Evolutionary conservation across 2,329 filamentous ascomycete genomes (phyloP), one percentile per base, ranked within the genome.

Genomic region (Phialocephala sp.): DNA sequence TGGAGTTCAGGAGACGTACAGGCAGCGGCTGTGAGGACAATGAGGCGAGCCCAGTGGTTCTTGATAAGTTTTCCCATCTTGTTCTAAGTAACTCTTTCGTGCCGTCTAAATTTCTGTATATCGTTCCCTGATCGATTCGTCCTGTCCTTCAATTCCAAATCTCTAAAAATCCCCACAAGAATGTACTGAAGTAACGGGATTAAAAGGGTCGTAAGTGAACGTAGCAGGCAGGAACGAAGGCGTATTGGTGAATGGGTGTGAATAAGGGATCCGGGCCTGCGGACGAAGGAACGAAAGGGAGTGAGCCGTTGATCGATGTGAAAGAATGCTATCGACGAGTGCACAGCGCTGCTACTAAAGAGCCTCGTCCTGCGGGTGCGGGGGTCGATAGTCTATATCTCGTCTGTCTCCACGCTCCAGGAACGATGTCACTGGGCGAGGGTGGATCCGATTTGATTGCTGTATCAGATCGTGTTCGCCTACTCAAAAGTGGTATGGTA

Each of bases 31-130:
- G 92, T 92, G 77, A 99, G 83, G 79, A 97, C 86, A 76, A 99
- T 95, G 75, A 99, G 89, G 68, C 95, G 91, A 73, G 93, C 95
- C 93, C 93, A 97, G 84, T 99, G 95, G 83, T 98, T 98, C 86
- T 99, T 99, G 83, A 99, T 98, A 77, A 99, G 89, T 81, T 91
- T 95, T 80, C 95, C 95, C 95, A 99, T 80, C 18, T 59, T 61
- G 37, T 58, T 52, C 39, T 50, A 50, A 35, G 15, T 43, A 27
- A 18, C 8, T 65, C 37, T 27, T 24, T 61, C 43, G 36, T 64
- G 47, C 36, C 50, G 47, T 56, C 58, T 56, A 56, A 41, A 43
- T 59, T 64, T 59, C 56, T 57, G 27, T 32, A 32, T 32, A 32
- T 32, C 27, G 27, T 60, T 62, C 52, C 39, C 45, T 43, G 37